Evolutionary conservation across 495 filamentous ascomycete genomes (phyloP).

Genomic region (Neurospora hispaniola): DNA sequence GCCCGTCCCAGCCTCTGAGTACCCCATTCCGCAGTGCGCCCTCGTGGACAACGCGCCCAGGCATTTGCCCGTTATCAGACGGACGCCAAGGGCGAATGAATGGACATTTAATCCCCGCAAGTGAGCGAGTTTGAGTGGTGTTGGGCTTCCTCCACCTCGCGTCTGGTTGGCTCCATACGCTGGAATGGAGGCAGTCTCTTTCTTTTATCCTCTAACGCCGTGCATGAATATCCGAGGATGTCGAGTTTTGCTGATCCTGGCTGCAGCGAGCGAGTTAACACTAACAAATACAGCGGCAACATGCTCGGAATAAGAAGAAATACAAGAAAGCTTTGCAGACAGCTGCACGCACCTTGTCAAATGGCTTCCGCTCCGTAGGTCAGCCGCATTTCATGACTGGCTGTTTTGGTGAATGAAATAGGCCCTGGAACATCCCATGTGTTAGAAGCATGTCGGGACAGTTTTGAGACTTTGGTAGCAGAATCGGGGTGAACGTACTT

Average conservation of each 20-base stretch:
- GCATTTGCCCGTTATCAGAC: background rate
- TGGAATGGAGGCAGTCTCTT: background rate
- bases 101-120: background rate
- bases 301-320: background rate
- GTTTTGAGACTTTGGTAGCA: background rate
- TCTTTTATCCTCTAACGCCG: background rate
- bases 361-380: background rate
- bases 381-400: slow-evolving; percentile 3
- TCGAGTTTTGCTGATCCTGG: background rate
- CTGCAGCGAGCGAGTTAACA: background rate
- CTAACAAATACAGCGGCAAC: background rate
- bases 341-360: background rate
- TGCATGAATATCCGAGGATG: background rate
- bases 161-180: background rate
- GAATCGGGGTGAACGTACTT: slow-evolving; percentile 31
- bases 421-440: slow-evolving; percentile 27
- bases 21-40: background rate
- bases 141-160: background rate
- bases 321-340: background rate
- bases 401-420: slow-evolving; percentile 45
- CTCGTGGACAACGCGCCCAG: background rate
- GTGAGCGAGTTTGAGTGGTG: background rate
- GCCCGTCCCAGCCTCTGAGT: background rate
- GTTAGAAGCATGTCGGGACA: slow-evolving; percentile 5
- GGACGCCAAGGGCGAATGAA: background rate